Evolutionary conservation across 106 monocot species (phyloP), one percentile per base, ranked within the genome.

Genomic region (Acanthochlamys bracteata): DNA sequence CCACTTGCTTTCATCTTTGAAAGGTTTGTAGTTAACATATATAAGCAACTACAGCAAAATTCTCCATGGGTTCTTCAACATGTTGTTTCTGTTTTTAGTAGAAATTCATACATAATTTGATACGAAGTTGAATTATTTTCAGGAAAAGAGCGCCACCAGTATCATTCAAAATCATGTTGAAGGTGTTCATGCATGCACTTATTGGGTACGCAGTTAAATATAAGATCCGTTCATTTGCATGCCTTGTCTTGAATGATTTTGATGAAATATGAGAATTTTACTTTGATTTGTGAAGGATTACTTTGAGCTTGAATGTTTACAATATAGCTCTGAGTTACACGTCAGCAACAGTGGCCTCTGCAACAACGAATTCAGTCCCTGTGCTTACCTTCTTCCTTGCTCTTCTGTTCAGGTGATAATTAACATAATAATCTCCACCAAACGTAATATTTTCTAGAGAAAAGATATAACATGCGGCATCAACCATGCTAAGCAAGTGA

Each of bases 121-220:
- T n/a, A n/a, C n/a, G n/a, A n/a, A n/a, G 41, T 42, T 42, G 8
- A 41, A 4, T 43, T 17, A 11, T 21, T 7, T 14, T n/a, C 11
- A 87, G 86, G 72, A 83, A 68, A 69, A 84, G 22, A 12, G 66
- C 75, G 51, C 67, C 83, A 43, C 57, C 69, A 19, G 22, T 79
- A 26, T 66, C 82, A 51, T 42, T 70, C 21, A n/a, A 22, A 20
- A n/a, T 73, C 0, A 54, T 77, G 12, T 16, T 74, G 40, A 89
- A 84, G 79, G 52, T 82, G 39, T 85, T 82, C 66, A 49, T 84
- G 69, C 78, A 74, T 61, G 65, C 77, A 12, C 39, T 82, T 7
- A 17, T 76, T 0, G 85, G 84, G 85, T 89, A 84, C 11, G 71
- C 24, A 20, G 57, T 22, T 43, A 8, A 8, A 7, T 13, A 43